Conservation (phyloP, 768 basidiomycete genomes). For the Calocera cornea region DNA sequence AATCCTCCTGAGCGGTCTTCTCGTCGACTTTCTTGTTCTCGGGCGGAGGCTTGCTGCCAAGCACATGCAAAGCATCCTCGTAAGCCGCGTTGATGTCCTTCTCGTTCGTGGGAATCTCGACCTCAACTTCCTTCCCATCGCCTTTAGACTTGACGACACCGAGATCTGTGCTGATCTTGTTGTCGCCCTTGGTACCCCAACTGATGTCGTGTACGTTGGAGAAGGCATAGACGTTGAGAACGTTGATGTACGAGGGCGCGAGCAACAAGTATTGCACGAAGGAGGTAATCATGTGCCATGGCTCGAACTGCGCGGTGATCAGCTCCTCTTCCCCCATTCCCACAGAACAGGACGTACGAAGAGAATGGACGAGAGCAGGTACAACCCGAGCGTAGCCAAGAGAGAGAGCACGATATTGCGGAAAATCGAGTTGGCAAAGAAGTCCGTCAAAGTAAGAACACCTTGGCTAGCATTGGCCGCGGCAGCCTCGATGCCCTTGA, state of each 20-base stretch:
- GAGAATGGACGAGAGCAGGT: constrained; percentile 65
- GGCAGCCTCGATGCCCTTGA: constrained; percentile 54
- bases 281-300: constrained; percentile 97
- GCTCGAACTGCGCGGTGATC: constrained; percentile 58
- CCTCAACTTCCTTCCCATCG: constrained; percentile 65
- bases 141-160: constrained; percentile 53
- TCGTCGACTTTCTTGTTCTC: constrained; percentile 48
- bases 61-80: constrained; percentile 75
- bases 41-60: constrained; percentile 67
- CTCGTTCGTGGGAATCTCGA: constrained; percentile 70
- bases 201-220: constrained; percentile 84
- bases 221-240: constrained; percentile 85
- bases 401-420: constrained; percentile 77
- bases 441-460: constrained; percentile 35
- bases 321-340: neutral
- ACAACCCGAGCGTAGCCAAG: constrained; percentile 78
- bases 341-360: constrained; percentile 47
- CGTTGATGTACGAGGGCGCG: constrained; percentile 86
- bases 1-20: constrained; percentile 63
- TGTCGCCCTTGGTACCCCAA: constrained; percentile 94
- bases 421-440: constrained; percentile 72
- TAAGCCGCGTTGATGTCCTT: constrained; percentile 83
- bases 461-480: constrained; percentile 32
- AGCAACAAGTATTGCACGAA: constrained; percentile 87
- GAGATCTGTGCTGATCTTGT: constrained; percentile 70